Base-by-base conservation (phyloP, 257 asterid genomes). In the Phtheirospermum japonicum region DNA sequence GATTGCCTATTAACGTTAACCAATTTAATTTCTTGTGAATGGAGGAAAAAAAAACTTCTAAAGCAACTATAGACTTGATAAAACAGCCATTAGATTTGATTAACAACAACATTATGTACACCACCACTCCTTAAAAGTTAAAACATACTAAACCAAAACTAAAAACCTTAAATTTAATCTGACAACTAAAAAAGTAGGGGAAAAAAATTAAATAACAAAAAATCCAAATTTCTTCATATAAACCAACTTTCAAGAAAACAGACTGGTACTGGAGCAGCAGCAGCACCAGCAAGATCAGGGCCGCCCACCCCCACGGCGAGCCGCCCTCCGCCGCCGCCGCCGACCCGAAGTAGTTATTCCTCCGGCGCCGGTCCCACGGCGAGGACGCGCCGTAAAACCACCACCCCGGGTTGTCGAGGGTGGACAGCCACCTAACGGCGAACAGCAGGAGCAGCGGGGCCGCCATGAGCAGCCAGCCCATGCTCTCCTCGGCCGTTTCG, bases 221-320 rank as follows among this genome's bases (percentile, higher is more conserved):
- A 40, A 8, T 3, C 28, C 28, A 23, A 23, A 10, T 48, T 45
- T 7, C 6, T 9, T 10, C 49, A n/a, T 19, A 66, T 34, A 30
- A 88, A 88, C 98, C 98, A 91, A 26, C 78, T 67, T 30, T 85
- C 96, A 61, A 85, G 96, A 75, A 91, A 56, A 48, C 34, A 31
- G 95, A 82, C 76, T 84, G 96, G 45, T 31, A 91, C 72, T 88
- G 92, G 60, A 85, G 52, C 77, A 91, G 37, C 13, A 91, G 80
- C 32, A 91, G 81, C 46, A 91, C 18, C 82, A 91, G 50, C 62
- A 91, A 13, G 64, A 91, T 88, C 78, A 84, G 28, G 37, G 94
- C 94, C 12, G 87, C 88, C 76, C 85, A 96, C 5, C 88, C 95
- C 98, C 95, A 86, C 17, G 93, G 98, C 56, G 95, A 86, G 59